Conservation (phyloP, 306 rosid species). For the Pterocarpus santalinus region DNA sequence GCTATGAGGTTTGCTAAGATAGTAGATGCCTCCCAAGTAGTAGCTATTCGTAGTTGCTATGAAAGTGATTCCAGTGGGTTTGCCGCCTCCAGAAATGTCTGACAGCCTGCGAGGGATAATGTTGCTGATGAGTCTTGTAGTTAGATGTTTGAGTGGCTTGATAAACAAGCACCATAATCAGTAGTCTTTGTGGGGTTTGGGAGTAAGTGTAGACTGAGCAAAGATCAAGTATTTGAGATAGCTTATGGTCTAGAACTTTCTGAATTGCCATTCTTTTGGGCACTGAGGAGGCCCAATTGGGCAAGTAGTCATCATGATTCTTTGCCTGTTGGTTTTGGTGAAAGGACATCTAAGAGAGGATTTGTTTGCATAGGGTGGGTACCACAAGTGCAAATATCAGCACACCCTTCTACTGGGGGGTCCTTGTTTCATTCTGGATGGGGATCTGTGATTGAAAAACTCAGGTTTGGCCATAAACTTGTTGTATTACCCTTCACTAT, state of each 20-base stretch:
- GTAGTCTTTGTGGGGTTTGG: conserved; percentile 62
- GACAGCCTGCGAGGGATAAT: background rate
- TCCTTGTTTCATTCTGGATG: conserved; percentile 59
- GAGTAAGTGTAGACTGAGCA: conserved; percentile 54
- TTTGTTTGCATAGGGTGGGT: conserved; percentile 47
- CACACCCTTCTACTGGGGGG: conserved; percentile 58
- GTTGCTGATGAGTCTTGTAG: background rate
- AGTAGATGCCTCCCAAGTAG: conserved; percentile 21
- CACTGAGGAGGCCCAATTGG: conserved; percentile 49
- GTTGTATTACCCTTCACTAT: conserved; percentile 50
- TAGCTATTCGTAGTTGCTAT: conserved; percentile 40
- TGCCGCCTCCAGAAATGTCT: conserved; percentile 48
- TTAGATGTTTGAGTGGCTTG: conserved; percentile 57
- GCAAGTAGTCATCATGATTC: conserved; percentile 38
- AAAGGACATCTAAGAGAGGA: conserved; percentile 47
- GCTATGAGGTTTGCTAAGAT: background rate
- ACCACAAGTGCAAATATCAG: conserved; percentile 54
- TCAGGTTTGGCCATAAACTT: conserved; percentile 55
- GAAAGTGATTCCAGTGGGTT: conserved; percentile 58
- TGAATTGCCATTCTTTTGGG: conserved; percentile 57
- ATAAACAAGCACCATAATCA: conserved; percentile 46
- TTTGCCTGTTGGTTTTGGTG: conserved; percentile 46
- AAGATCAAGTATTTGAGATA: conserved; percentile 54
- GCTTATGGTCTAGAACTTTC: conserved; percentile 60
- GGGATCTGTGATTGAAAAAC: conserved; percentile 56